phyloP scores from a whole-genome alignment of 2,329 filamentous ascomycete genomes.

The Colletotrichum sp. region DNA sequence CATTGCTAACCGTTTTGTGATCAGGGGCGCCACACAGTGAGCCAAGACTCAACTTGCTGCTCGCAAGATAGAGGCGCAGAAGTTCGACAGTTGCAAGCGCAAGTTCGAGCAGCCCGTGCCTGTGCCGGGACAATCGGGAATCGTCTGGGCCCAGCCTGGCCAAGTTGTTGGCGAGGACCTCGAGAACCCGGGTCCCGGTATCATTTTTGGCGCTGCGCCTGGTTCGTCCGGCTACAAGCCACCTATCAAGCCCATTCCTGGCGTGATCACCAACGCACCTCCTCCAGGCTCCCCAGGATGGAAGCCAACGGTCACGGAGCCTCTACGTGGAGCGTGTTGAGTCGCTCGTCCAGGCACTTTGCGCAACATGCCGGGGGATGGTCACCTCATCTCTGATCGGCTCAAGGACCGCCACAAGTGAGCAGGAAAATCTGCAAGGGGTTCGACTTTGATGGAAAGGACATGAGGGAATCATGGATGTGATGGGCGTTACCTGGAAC shows the following conservation, averaged over 20 bases:
- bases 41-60: neutral
- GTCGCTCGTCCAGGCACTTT: neutral
- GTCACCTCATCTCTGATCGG: neutral
- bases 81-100: no score
- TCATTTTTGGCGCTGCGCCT: no score
- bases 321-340: neutral
- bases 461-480: neutral
- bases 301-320: neutral
- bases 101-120: no score
- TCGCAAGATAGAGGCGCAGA: no score
- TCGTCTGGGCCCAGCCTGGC: no score
- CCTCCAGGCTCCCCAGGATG: neutral
- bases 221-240: no score
- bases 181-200: no score
- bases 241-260: no score
- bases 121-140: no score
- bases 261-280: no score
- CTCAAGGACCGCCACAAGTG: neutral
- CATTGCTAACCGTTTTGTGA: neutral
- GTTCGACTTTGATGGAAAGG: neutral
- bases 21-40: neutral
- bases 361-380: neutral
- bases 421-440: neutral
- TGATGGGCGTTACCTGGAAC: neutral
- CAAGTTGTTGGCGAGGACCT: no score